Conservation (phyloP, 345 rosid genomes). For the Brassica incana region DNA sequence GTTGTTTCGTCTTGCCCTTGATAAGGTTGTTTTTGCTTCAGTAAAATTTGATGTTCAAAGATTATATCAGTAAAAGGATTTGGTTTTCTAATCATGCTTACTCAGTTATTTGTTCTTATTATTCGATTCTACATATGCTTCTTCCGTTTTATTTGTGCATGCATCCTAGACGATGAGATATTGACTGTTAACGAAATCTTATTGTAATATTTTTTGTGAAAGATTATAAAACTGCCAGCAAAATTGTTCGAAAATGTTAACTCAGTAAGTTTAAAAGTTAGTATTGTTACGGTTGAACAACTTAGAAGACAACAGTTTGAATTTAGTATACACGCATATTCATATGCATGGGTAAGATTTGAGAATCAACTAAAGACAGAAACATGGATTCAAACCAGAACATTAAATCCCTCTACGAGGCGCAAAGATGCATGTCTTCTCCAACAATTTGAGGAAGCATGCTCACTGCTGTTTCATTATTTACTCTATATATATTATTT, state of each 20-base stretch:
- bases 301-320: not conserved
- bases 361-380: not conserved
- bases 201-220: no score
- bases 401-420: not conserved
- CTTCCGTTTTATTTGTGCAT: not conserved
- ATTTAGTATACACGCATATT: no score
- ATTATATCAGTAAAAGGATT: constrained; percentile 26
- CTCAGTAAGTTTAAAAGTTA: not conserved
- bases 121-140: not conserved
- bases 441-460: not conserved
- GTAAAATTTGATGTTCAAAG: constrained; percentile 19
- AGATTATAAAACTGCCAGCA: not conserved
- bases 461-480: not conserved
- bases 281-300: not conserved
- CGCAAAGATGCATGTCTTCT: not conserved
- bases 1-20: not conserved
- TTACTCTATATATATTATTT: not conserved
- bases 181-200: not conserved
- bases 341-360: not conserved
- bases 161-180: not conserved
- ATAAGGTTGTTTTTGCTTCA: constrained; percentile 16
- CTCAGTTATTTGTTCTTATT: not conserved
- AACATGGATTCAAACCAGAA: not conserved
- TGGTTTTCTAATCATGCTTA: not conserved
- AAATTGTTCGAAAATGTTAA: not conserved